phyloP scores from a whole-genome alignment of 345 rosid genomes.

The Boechera stricta region DNA sequence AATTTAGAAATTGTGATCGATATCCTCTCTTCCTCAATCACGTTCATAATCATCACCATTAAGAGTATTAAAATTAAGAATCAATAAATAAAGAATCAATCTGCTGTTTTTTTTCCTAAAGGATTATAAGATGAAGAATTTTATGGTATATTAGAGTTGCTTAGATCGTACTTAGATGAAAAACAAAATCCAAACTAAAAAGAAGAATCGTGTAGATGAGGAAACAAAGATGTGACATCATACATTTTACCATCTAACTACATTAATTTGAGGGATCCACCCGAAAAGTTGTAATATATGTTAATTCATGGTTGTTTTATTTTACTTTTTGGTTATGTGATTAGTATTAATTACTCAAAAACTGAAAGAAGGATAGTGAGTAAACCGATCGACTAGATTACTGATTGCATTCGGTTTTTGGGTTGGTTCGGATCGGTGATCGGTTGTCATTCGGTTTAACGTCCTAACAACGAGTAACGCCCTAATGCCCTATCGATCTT shows the following conservation, averaged over 20 bases:
- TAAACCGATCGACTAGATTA: no score
- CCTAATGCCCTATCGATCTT: no score
- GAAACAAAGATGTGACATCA: constrained; percentile 44
- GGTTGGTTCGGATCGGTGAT: no score
- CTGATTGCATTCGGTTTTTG: no score
- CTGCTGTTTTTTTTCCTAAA: no score
- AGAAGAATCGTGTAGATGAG: constrained; percentile 31
- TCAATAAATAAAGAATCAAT: no score
- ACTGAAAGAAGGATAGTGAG: neutral
- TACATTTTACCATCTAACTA: constrained; percentile 37
- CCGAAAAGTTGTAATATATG: constrained; percentile 25
- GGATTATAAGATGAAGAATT: neutral
- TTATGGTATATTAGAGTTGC: neutral
- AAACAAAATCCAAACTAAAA: constrained; percentile 11
- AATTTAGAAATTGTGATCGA: no score
- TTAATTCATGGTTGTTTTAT: constrained; percentile 28
- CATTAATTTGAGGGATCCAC: constrained; percentile 41
- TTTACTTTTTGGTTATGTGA: neutral
- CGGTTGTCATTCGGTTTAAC: no score
- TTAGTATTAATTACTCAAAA: neutral
- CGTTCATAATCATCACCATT: no score
- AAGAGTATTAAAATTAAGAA: no score
- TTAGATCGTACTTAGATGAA: neutral
- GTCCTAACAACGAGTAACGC: no score
- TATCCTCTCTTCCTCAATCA: no score